phyloP scores from a whole-genome alignment of 495 filamentous ascomycete genomes.

The Penicillium alfredii region DNA sequence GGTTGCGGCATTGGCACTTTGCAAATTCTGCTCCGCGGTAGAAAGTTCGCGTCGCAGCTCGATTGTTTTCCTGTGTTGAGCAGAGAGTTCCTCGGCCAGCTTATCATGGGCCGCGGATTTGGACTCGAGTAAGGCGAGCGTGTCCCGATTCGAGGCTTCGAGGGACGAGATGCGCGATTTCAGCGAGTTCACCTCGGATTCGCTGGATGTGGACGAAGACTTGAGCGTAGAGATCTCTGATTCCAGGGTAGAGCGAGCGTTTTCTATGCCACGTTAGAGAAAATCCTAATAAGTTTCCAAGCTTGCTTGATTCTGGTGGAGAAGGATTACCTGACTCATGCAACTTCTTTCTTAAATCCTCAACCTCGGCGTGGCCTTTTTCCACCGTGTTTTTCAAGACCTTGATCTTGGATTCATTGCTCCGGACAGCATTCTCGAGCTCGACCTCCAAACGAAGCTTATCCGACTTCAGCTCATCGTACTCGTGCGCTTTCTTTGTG shows the following conservation, averaged over 20 bases:
- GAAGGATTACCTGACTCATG: conserved; percentile 81
- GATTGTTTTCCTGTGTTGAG: conserved; percentile 80
- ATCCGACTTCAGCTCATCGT: conserved; percentile 69
- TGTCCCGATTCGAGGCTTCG: conserved; percentile 87
- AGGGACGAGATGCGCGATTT: conserved; percentile 75
- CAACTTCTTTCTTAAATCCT: conserved; percentile 70
- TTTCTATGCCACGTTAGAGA: conserved; percentile 47
- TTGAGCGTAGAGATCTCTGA: conserved; percentile 75
- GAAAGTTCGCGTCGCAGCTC: conserved; percentile 76
- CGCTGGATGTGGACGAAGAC: conserved; percentile 65
- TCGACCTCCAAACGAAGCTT: conserved; percentile 88
- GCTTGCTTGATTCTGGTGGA: no score
- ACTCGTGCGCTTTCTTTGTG: conserved; percentile 68
- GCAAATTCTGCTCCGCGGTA: conserved; percentile 70
- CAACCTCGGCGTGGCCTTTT: conserved; percentile 72
- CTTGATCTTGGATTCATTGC: conserved; percentile 71
- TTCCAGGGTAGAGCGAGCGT: conserved; percentile 58
- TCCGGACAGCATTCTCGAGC: conserved; percentile 78
- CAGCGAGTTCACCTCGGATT: conserved; percentile 69
- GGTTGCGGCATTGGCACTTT: conserved; percentile 68
- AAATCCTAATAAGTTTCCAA: no score
- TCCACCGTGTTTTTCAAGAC: conserved; percentile 73
- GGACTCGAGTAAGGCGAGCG: conserved; percentile 77
- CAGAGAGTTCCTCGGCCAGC: conserved; percentile 77
- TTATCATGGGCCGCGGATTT: conserved; percentile 82